phyloP scores from a whole-genome alignment of 75 land plant species.

The Adiantum capillusveneris region DNA sequence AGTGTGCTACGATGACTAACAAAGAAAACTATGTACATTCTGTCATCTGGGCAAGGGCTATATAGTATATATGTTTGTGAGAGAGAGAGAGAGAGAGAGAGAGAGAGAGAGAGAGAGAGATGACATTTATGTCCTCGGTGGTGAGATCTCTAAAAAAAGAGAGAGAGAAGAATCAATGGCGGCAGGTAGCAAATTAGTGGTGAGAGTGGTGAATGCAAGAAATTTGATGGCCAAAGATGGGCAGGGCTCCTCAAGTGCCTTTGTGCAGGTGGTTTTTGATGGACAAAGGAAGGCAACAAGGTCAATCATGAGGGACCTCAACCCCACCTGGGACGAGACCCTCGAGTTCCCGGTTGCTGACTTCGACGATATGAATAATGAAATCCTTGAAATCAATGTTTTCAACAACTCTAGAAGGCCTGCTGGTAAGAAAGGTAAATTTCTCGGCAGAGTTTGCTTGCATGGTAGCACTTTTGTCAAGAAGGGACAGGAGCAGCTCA shows the following conservation, averaged over 20 bases:
- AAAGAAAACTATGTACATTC: too few species aligned
- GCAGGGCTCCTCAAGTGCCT: slow-evolving; percentile 64
- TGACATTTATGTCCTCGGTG: too few species aligned
- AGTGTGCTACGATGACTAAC: too few species aligned
- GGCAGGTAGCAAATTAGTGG: slow-evolving; percentile 40
- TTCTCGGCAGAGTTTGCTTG: slow-evolving; percentile 54
- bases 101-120: too few species aligned
- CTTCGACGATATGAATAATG: slow-evolving; percentile 27
- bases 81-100: too few species aligned
- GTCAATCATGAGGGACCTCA: slow-evolving; percentile 34
- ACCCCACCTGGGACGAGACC: slow-evolving; percentile 65
- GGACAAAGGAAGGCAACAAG: slow-evolving; percentile 57
- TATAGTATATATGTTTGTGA: too few species aligned
- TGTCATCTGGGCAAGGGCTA: too few species aligned
- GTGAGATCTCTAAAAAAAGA: too few species aligned
- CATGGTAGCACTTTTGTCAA: slow-evolving; percentile 32
- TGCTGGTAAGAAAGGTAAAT: slow-evolving; percentile 32
- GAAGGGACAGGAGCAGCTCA: slow-evolving; percentile 38
- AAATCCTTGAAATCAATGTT: slow-evolving; percentile 51
- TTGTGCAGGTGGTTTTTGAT: slow-evolving; percentile 57
- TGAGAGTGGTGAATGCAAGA: slow-evolving; percentile 54
- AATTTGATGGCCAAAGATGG: slow-evolving; percentile 78
- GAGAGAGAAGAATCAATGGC: too few species aligned
- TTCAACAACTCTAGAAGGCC: slow-evolving; percentile 40
- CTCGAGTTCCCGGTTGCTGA: slow-evolving; percentile 48